Conservation (phyloP, 1,139 yeast species). For the Kluyveromyces sp. region DNA sequence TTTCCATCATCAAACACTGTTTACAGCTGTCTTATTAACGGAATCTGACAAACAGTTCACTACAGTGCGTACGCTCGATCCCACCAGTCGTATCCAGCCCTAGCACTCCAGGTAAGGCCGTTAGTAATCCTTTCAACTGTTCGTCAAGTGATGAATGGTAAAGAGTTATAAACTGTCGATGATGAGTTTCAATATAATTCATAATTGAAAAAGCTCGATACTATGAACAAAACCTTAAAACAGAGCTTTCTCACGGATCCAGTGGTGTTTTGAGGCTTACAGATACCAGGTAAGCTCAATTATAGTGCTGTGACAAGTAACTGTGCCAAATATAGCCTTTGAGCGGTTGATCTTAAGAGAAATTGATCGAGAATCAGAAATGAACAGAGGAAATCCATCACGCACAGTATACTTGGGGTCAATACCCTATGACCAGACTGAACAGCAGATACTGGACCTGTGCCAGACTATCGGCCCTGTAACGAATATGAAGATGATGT, state of each 20-base stretch:
- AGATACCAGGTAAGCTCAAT: neutral
- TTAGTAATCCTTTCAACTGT: no score
- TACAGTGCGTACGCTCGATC: no score
- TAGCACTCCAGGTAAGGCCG: no score
- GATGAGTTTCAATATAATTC: neutral
- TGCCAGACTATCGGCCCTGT: slow-evolving; percentile 66
- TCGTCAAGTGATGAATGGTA: no score
- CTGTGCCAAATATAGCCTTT: neutral
- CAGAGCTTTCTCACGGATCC: no score
- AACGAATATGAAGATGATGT: slow-evolving; percentile 61
- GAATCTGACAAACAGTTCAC: no score
- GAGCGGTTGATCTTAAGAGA: neutral
- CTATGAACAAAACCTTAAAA: neutral
- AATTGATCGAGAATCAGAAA: neutral
- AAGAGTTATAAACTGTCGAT: no score
- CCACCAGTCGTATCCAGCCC: no score
- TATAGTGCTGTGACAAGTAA: neutral
- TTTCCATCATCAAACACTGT: slow-evolving; percentile 45
- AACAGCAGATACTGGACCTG: slow-evolving; percentile 64
- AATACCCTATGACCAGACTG: slow-evolving; percentile 73
- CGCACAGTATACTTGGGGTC: slow-evolving; percentile 54
- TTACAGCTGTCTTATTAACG: neutral
- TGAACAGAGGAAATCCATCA: slow-evolving; percentile 28
- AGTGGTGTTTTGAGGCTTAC: no score
- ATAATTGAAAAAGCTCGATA: neutral